Conservation (phyloP, 2,329 filamentous ascomycete species). For the Westerdykella ornata region DNA sequence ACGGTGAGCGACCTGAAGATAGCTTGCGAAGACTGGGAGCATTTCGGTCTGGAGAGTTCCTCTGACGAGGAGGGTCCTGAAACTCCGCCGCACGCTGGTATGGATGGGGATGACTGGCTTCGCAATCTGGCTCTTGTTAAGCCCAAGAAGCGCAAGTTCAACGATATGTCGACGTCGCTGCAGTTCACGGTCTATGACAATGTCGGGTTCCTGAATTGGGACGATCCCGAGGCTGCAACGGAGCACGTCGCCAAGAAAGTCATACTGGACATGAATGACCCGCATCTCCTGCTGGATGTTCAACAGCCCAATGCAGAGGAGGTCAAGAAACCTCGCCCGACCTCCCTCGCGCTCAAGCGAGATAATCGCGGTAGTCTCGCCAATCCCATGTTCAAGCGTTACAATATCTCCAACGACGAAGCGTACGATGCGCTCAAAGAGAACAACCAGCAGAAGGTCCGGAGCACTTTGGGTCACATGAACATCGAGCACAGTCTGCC, state of each 20-base stretch:
- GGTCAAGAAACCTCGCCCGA: slow-evolving; percentile 48
- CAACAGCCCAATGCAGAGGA: slow-evolving; percentile 57
- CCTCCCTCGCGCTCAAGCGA: slow-evolving; percentile 53
- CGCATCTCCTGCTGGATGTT: slow-evolving; percentile 76
- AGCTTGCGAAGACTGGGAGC: slow-evolving; percentile 79
- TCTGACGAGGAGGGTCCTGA: slow-evolving; percentile 25
- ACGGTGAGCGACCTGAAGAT: slow-evolving; percentile 75
- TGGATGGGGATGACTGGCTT: slow-evolving; percentile 30
- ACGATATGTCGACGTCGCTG: slow-evolving; percentile 19
- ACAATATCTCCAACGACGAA: slow-evolving; percentile 94
- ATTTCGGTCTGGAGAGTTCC: slow-evolving; percentile 40
- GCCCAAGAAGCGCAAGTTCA: slow-evolving; percentile 60
- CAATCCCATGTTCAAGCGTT: slow-evolving; percentile 69
- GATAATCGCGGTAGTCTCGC: slow-evolving; percentile 63
- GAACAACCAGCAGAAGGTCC: slow-evolving; percentile 92
- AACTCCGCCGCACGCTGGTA: slow-evolving; percentile 21
- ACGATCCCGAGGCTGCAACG: slow-evolving; percentile 71
- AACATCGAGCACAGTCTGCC: slow-evolving; percentile 93
- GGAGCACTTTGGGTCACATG: slow-evolving; percentile 83
- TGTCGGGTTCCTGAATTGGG: slow-evolving; percentile 56
- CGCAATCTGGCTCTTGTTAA: slow-evolving; percentile 34
- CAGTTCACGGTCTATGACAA: slow-evolving; percentile 35
- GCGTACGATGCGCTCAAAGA: slow-evolving; percentile 94
- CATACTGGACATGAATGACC: slow-evolving; percentile 80
- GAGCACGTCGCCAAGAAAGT: slow-evolving; percentile 70